Evolutionary conservation across 495 filamentous ascomycete species (phyloP).

Genomic region (Xylaria bambusicola): DNA sequence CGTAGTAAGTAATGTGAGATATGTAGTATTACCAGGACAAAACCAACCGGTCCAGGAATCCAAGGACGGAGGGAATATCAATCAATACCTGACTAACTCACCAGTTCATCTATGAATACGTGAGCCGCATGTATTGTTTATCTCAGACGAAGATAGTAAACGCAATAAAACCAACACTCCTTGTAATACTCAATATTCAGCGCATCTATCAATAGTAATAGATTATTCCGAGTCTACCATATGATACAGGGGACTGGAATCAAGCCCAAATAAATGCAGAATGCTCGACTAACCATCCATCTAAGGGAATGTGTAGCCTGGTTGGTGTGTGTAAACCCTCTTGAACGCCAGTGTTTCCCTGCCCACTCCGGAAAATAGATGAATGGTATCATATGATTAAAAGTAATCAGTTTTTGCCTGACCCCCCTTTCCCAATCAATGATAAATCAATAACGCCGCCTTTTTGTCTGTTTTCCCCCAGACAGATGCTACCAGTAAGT

Average conservation of each 20-base stretch:
- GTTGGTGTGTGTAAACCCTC: background rate
- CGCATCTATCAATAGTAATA: too few species aligned
- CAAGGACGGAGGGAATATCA: too few species aligned
- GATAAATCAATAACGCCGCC: constrained; percentile 13
- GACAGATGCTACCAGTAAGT: constrained; percentile 9
- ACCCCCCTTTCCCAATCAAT: background rate
- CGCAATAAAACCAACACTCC: too few species aligned
- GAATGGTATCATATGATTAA: constrained; percentile 13
- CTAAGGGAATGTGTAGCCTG: too few species aligned
- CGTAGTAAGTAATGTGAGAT: background rate
- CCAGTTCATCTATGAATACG: too few species aligned
- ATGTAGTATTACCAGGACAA: background rate
- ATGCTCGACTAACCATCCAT: too few species aligned
- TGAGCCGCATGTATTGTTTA: too few species aligned
- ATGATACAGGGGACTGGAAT: too few species aligned
- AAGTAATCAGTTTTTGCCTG: background rate
- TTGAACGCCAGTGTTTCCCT: background rate
- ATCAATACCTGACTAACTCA: too few species aligned
- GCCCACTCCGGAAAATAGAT: background rate
- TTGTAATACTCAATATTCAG: too few species aligned
- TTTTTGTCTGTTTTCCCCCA: constrained; percentile 12
- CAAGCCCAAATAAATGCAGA: background rate
- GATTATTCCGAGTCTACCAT: too few species aligned
- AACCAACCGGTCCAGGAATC: background rate
- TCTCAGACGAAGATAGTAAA: too few species aligned